Conservation (phyloP, 1,139 yeast species). For the Yarrowia galli region DNA sequence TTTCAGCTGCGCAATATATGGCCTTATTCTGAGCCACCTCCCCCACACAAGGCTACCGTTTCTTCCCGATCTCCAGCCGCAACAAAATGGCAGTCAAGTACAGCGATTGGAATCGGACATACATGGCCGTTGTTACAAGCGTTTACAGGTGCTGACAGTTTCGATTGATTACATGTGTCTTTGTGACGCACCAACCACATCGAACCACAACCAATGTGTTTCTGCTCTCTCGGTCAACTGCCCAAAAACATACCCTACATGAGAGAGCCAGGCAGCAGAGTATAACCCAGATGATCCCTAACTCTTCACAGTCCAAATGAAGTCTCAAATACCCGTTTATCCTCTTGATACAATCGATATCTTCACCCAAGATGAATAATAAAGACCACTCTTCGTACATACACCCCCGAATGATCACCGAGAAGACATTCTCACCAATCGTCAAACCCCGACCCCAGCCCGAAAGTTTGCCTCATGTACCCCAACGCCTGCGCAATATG, state of each 20-base stretch:
- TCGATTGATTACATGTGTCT: too few relatives aligned
- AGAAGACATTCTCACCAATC: background rate
- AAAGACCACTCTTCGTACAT: background rate
- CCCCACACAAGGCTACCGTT: constrained; percentile 8
- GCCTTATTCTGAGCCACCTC: constrained; percentile 3
- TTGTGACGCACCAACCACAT: background rate
- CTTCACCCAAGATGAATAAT: too few relatives aligned
- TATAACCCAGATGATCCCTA: background rate
- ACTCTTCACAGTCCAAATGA: background rate
- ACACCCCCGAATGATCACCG: background rate
- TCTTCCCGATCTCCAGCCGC: background rate
- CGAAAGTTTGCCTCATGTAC: constrained; percentile 33
- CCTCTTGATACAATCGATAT: too few relatives aligned
- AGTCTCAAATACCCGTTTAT: too few relatives aligned
- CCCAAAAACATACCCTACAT: constrained; percentile 1
- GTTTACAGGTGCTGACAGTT: too few relatives aligned
- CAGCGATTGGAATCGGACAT: too few relatives aligned
- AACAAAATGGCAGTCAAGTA: too few relatives aligned
- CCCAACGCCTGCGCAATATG: constrained; percentile 34
- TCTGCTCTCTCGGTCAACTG: background rate
- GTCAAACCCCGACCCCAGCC: constrained; percentile 17
- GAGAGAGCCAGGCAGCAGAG: constrained; percentile 17
- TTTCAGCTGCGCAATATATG: constrained; percentile 19
- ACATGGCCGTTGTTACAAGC: too few relatives aligned
- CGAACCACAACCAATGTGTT: background rate